phyloP scores from a whole-genome alignment of 2,329 filamentous ascomycete species.

The Sarocladiaceae sp. region DNA sequence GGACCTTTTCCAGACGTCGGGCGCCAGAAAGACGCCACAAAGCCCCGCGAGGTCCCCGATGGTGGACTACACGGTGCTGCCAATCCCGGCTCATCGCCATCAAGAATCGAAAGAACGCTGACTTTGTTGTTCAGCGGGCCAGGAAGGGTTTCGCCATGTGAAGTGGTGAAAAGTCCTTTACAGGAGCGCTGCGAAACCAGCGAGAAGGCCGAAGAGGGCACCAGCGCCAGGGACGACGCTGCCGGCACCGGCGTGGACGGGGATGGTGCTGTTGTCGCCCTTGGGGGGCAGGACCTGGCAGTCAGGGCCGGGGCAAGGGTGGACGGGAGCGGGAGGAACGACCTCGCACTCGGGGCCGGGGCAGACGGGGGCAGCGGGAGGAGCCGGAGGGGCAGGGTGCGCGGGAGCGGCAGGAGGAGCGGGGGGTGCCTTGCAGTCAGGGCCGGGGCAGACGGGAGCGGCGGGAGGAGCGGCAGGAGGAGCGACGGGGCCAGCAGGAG shows the following conservation, averaged over 20 bases:
- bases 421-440: neutral
- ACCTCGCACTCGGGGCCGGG: neutral
- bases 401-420: neutral
- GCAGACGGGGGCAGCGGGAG: too few relatives aligned
- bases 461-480: neutral
- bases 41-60: too few relatives aligned
- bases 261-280: neutral
- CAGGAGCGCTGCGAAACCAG: constrained; percentile 6
- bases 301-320: neutral
- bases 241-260: neutral
- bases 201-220: constrained; percentile 7
- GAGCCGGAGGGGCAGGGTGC: neutral
- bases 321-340: constrained; percentile 3
- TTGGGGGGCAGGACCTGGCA: neutral
- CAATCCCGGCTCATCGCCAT: neutral
- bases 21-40: neutral
- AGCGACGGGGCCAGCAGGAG: neutral
- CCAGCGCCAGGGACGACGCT: constrained; percentile 4
- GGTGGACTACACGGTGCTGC: too few relatives aligned
- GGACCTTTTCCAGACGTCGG: constrained; percentile 3
- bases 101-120: neutral
- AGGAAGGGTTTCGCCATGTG: neutral
- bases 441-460: neutral
- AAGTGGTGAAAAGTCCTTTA: constrained; percentile 2
- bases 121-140: neutral